Base-by-base conservation (phyloP, 139 green algal species). In the Chloropicon primus region DNA sequence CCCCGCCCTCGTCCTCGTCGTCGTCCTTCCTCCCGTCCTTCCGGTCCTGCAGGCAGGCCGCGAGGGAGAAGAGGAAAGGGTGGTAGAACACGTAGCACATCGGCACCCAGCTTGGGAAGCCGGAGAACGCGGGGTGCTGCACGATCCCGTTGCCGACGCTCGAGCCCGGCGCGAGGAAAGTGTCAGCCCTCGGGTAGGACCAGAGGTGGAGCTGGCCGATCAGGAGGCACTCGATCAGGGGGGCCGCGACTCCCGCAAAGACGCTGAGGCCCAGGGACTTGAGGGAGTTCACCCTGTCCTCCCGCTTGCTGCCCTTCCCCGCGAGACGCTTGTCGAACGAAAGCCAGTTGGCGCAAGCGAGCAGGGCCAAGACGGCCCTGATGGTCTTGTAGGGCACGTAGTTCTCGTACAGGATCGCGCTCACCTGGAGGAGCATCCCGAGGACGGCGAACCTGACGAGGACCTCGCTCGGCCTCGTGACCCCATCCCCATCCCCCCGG, bases 331-430 rank as follows among this genome's bases (percentile, higher is more conserved):
- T 62, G 10, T 90, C 86, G 27, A 89, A 83, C 0, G 75, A 24
- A 21, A 77, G 24, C 77, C 82, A 90, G 77, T 87, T 89, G 24
- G 75, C 72, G 1, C 78, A 74, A 1, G 77, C 27, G 22, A 79
- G 27, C 24, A 17, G 72, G 0, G 71, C 83, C 22, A 92, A 76
- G 1, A 78, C 41, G 1, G 26, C 29, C 1, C 77, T 80, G 10
- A 92, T 90, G n/a, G 81, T 72, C n/a, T 76, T 73, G 74, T 82
- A 78, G 0, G 77, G 53, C 22, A 81, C 54, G 21, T 77, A 77
- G 53, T 72, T 76, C 1, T 78, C 62, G 74, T 90, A 90, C 72
- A 92, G 28, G 0, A 41, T 75, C 1, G 84, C 84, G 24, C 75
- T 85, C 1, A 87, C 27, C 25, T 84, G 73, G 29, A 92, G 79